Base-by-base conservation (phyloP, 2,329 filamentous ascomycete genomes). In the Fusarium nygamai region DNA sequence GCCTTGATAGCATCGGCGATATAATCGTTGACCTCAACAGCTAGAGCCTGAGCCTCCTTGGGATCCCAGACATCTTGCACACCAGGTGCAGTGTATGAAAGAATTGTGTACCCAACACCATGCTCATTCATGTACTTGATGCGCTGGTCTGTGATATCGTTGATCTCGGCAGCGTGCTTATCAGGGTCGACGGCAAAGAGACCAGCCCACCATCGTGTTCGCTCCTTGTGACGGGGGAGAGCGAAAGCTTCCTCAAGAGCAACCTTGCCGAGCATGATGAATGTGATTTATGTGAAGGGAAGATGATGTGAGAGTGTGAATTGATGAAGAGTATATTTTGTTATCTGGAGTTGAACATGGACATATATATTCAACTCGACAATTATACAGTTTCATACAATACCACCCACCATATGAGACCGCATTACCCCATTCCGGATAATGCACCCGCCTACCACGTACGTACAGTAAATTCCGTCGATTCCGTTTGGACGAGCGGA, bases 181-280 rank as follows among this genome's bases (percentile, higher is more conserved):
- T 89, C 88, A 5, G 88, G 84, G 72, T 91, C 86, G n/a, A 87
- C 83, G 20, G 88, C 86, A 77, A 91, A 92, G 29, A 92, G 80
- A 9, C 83, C 81, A 3, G 90, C 90, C 89, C 89, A 91, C 88
- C 89, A 91, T 74, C 84, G 83, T 10, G 88, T 89, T 80, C 87
- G 88, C 71, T 91, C 88, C 51, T 86, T 84, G 70, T 91, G 85
- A 39, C 89, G 86, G 50, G 90, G 89, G 12, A 91, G 84, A 69
- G 87, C 87, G 71, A 91, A 91, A 20, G 89, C 89, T 81, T 92
- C 90, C 79, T 92, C 90, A 29, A 92, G 83, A 19, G 88, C 87
- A 66, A 92, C 85, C 72, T 92, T 92, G 68, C 90, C 90, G 19
- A 86, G 81, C 88, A 91, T 91, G 31, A 9, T 79, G 65, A 50